Evolutionary conservation across 164 flowering plant species (phyloP), one percentile per base, ranked within the genome.

Genomic region (Chloranthus sessilifolius): DNA sequence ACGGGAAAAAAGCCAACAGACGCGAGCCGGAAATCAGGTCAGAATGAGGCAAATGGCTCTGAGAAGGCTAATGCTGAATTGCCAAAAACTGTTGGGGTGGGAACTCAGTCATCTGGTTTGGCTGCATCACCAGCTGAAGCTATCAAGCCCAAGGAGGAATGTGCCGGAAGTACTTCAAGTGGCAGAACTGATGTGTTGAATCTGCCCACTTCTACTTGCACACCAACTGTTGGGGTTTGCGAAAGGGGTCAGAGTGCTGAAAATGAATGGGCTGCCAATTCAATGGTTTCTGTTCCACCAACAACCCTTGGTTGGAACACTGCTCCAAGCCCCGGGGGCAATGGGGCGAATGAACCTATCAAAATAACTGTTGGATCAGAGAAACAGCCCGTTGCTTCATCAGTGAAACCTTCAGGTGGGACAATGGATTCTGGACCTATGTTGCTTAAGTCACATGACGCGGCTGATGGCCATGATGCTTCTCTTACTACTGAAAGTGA

Each of bases 191-290:
- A 62, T 28, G 58, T 25, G 1, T 39, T 67, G 11, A 82, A 69
- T 37, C 81, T 82, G 16, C 95, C 85, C 14, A 78, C 88, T 29
- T 87, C 85, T 12, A 82, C 95, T 39, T 89, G 87, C 28, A 45
- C 28, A 20, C 72, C 54, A 42, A 60, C 28, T 36, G 55, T 56
- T 16, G 19, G 46, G 38, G 61, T 52, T 33, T 41, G 43, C n/a
- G n/a, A 33, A 76, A 65, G 33, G 74, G 80, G n/a, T 84, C 88
- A 16, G 74, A 84, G 16, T 79, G 85, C 51, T 83, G 88, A 40
- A 43, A 43, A 20, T 69, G 57, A 43, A 55, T 27, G 36, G 55
- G 58, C 19, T 12, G 12, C 52, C 25, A 59, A 47, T 27, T 30
- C 35, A 14, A 5, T 14, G 3, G 14, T n/a, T 12, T 11, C 43